phyloP scores from a whole-genome alignment of 2,329 filamentous ascomycete genomes.

The Sarocladiaceae sp. region DNA sequence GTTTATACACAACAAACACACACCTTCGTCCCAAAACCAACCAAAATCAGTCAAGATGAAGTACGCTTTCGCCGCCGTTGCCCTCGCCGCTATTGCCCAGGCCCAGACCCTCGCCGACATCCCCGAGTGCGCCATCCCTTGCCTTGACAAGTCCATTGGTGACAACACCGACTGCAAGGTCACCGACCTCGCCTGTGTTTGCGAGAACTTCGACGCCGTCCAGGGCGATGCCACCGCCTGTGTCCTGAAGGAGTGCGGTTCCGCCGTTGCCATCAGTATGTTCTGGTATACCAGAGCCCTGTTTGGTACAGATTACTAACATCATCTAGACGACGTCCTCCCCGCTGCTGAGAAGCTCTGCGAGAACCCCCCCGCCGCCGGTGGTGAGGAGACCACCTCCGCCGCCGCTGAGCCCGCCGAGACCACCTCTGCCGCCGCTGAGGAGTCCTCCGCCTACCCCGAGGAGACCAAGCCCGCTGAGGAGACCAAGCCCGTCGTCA shows the following conservation, averaged over 20 bases:
- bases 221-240: conserved; percentile 28
- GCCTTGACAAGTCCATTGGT: conserved; percentile 28
- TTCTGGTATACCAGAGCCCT: too few relatives aligned
- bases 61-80: conserved; percentile 28
- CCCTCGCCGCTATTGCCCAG: conserved; percentile 28
- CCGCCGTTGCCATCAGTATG: conserved; percentile 34
- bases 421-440: conserved; percentile 13
- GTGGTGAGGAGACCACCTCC: conserved; percentile 10
- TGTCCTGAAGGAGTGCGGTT: conserved; percentile 31
- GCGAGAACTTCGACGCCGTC: conserved; percentile 28
- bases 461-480: conserved; percentile 12
- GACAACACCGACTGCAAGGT: conserved; percentile 25
- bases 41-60: conserved; percentile 30
- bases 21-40: too few relatives aligned
- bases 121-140: conserved; percentile 33
- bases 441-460: too few relatives aligned
- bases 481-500: conserved; percentile 12
- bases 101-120: conserved; percentile 31
- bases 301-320: too few relatives aligned
- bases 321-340: conserved; percentile 30
- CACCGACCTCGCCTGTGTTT: conserved; percentile 30
- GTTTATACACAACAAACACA: conserved; percentile 13
- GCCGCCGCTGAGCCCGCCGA: conserved; percentile 12
- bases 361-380: conserved; percentile 13
- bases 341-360: conserved; percentile 33